Percentiles rank a stretch among this genome's conserved stretches.
phyloP scores from a whole-genome alignment of 805 yeast species.

The Metschnikowia drakensbergensis region DNA sequence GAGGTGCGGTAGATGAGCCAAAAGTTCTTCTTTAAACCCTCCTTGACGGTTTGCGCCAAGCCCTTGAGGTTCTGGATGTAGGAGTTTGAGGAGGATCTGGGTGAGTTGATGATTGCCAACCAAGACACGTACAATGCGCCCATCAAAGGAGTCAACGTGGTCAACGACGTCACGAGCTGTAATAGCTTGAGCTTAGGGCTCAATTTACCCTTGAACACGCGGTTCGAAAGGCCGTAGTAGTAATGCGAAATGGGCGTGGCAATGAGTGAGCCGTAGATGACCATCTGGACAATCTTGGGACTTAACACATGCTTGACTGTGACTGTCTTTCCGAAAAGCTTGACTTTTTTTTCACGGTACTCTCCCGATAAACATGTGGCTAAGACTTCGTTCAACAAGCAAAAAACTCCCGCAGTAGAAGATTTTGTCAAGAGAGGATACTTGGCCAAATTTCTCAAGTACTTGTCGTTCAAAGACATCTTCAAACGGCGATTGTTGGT shows the following conservation, averaged over 20 bases:
- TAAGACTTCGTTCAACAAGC: conserved; percentile 54
- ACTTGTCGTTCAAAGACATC: conserved; percentile 25
- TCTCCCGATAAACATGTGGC: conserved; percentile 52
- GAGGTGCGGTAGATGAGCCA: conserved; percentile 48
- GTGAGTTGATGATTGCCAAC: conserved; percentile 48
- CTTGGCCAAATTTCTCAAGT: conserved; percentile 37
- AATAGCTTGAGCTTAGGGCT: conserved; percentile 36
- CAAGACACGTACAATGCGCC: conserved; percentile 48
- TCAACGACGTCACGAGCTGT: conserved; percentile 50
- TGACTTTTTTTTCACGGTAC: conserved; percentile 21
- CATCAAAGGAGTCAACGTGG: conserved; percentile 53
- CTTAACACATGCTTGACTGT: conserved; percentile 40
- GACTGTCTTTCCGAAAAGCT: conserved; percentile 13
- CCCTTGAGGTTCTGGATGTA: conserved; percentile 18
- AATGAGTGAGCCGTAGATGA: conserved; percentile 50
- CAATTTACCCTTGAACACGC: conserved; percentile 42
- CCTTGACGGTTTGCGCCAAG: conserved; percentile 20
- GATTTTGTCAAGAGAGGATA: conserved; percentile 60
- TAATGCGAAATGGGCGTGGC: conserved; percentile 59
- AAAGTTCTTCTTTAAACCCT: conserved; percentile 42
- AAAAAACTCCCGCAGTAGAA: conserved; percentile 52
- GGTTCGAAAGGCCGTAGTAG: conserved; percentile 44
- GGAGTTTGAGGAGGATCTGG: conserved; percentile 13
- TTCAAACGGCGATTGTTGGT: neutral
- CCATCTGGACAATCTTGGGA: conserved; percentile 48